Evolutionary conservation across 225 moss, liverwort and hornwort genomes (phyloP).

Genomic region (Pleurozium schreberi): DNA sequence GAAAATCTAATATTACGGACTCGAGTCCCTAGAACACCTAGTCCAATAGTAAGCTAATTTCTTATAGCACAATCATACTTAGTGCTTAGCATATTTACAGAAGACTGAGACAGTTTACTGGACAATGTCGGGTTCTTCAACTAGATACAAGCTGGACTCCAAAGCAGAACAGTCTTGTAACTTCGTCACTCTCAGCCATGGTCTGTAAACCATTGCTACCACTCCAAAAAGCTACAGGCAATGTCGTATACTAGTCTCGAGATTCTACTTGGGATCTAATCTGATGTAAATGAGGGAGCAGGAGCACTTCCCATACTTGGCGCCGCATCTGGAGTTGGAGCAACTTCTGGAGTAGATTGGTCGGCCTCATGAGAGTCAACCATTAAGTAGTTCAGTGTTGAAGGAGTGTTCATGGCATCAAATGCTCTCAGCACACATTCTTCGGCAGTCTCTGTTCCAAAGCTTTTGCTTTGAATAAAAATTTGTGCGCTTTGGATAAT

Average conservation of each 20-base stretch:
- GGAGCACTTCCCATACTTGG: background rate
- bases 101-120: background rate
- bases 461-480: background rate
- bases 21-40: fast-evolving
- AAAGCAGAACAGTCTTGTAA: background rate
- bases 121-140: background rate
- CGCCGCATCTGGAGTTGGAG: too few species aligned
- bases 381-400: background rate
- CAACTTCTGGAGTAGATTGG: background rate
- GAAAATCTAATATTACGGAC: too few species aligned
- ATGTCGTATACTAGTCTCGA: background rate
- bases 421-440: background rate
- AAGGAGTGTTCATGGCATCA: background rate
- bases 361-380: background rate
- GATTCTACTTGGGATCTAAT: fast-evolving
- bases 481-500: slow-evolving; percentile 3
- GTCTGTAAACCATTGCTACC: too few species aligned
- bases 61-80: too few species aligned
- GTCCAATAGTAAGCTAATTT: background rate
- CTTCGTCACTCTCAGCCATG: too few species aligned
- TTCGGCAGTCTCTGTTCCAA: background rate
- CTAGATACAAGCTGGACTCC: fast-evolving
- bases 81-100: background rate
- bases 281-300: background rate
- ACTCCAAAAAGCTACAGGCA: fast-evolving